These are phyloP conservation scores for Aspergillus brasiliensis DNA, from an alignment of 2,329 filamentous ascomycete species.

Conservation along the genomic window DNA sequence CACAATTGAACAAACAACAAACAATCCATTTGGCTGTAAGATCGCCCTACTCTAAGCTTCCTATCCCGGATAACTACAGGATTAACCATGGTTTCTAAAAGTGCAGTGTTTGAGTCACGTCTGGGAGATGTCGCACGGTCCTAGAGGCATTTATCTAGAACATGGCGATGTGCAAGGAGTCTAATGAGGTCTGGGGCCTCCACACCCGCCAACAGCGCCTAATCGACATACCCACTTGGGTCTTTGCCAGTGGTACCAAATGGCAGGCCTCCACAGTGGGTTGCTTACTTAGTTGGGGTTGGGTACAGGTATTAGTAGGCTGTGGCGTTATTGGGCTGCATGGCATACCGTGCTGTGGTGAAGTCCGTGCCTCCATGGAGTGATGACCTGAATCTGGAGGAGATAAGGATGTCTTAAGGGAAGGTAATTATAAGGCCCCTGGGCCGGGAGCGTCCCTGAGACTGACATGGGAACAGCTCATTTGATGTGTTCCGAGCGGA, in stretches of 20 bases:
- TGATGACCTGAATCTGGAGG: not conserved
- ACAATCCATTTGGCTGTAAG: not conserved
- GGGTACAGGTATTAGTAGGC: slow-evolving; percentile 6
- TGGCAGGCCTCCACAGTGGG: slow-evolving; percentile 14
- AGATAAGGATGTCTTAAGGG: not conserved
- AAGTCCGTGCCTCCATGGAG: not conserved
- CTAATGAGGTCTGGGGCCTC: not conserved
- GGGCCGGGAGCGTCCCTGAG: not conserved
- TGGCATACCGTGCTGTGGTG: slow-evolving; percentile 1
- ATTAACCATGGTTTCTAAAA: not conserved
- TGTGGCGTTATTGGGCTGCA: slow-evolving; percentile 7
- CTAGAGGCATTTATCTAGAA: not conserved
- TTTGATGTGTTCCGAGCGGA: slow-evolving; percentile 3
- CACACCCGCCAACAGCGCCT: not conserved
- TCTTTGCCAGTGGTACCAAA: slow-evolving; percentile 17
- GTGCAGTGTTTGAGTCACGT: not conserved
- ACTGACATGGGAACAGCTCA: slow-evolving; percentile 6
- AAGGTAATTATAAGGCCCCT: not conserved
- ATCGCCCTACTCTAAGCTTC: not conserved
- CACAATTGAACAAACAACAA: not conserved
- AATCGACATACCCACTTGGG: slow-evolving; percentile 7
- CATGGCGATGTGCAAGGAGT: not conserved
- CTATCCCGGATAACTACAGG: not conserved
- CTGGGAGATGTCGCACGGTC: not conserved
- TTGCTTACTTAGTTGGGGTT: not conserved